Evolutionary conservation across 139 green algal genomes (phyloP), one percentile per base, ranked within the genome.

Genomic region (Chlorella sp.): DNA sequence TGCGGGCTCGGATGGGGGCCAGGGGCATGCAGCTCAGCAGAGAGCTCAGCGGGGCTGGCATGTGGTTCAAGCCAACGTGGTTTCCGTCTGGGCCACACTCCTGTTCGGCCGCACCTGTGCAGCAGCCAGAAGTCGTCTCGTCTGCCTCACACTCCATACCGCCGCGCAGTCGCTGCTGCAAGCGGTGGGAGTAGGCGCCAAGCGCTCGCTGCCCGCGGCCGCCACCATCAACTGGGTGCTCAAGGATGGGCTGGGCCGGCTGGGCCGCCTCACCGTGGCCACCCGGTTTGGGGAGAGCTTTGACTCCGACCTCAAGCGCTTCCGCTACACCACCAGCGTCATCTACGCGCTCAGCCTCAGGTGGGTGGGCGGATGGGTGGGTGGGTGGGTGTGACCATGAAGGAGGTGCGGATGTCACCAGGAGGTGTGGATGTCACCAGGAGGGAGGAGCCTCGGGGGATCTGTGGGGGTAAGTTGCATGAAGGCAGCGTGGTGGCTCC

Each of bases 241-340:
- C 9, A 95, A 97, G 79, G 94, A 97, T 86, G 94, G 94, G 19
- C 85, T 97, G 70, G 94, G 94, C 8, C 92, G 94, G 87, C 70
- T 97, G 87, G 88, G 91, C 40, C 94, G 93, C 19, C 83, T 96
- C 40, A 87, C 88, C 0, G 95, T 98, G 8, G 92, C 94, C 13
- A 96, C 95, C 0, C 69, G 93, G 64, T 96, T 96, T 89, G 93
- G 91, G 36, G 94, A 95, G 67, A 89, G 92, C 36, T 94, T 96
- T 43, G 93, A 99, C 84, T 93, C 93, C 2, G 93, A 99, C 76
- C 87, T 99, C 19, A 99, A 99, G 90, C 91, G 96, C 73, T 96
- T 97, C 81, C 91, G 96, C 46, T 98, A 97, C 85, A 84, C 83
- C 9, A 97, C 95, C 0, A 94, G 93, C 22, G 60, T 97, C 48